phyloP scores from a whole-genome alignment of 2,329 filamentous ascomycete genomes.

The Trichophyton schoenleinii region DNA sequence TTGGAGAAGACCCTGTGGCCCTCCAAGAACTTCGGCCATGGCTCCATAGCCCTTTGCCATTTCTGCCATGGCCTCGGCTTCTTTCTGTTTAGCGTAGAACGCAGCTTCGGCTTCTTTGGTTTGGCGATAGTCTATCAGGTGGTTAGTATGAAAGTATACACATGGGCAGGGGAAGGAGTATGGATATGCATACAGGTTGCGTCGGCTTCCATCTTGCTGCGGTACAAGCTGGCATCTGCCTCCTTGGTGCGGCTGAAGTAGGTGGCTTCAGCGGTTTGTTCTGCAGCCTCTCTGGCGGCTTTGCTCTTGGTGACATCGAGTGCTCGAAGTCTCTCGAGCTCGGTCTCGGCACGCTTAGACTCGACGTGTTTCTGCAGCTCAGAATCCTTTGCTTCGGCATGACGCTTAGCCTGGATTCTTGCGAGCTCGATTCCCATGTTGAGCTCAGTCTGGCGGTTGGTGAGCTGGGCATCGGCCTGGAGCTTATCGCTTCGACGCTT shows the following conservation, averaged over 20 bases:
- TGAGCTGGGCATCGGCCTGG: conserved; percentile 61
- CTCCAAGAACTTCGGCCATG: conserved; percentile 60
- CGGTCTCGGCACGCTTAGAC: conserved; percentile 62
- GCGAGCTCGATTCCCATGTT: conserved; percentile 63
- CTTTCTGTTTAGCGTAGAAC: conserved; percentile 51
- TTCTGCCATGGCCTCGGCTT: conserved; percentile 63
- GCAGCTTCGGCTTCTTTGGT: conserved; percentile 38
- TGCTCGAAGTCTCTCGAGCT: conserved; percentile 67
- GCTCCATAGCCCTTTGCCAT: conserved; percentile 71
- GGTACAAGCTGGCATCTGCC: conserved; percentile 40
- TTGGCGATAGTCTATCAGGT: conserved; percentile 18
- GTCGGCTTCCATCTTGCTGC: conserved; percentile 30
- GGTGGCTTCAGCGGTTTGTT: conserved; percentile 37
- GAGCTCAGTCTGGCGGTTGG: conserved; percentile 59
- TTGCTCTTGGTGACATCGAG: conserved; percentile 64
- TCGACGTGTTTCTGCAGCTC: conserved; percentile 70
- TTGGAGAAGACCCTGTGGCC: conserved; percentile 63
- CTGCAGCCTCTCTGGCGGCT: conserved; percentile 34
- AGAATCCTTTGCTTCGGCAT: conserved; percentile 63
- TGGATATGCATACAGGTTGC: conserved; percentile 20
- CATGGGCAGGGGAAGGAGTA: background rate
- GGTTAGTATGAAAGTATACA: background rate
- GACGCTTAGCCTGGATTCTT: conserved; percentile 58
- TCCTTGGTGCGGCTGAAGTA: conserved; percentile 40
- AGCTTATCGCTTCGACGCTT: conserved; percentile 73